Base-by-base conservation (phyloP, 108 stramenopile genomes). In the Mediolabrus comicus region DNA sequence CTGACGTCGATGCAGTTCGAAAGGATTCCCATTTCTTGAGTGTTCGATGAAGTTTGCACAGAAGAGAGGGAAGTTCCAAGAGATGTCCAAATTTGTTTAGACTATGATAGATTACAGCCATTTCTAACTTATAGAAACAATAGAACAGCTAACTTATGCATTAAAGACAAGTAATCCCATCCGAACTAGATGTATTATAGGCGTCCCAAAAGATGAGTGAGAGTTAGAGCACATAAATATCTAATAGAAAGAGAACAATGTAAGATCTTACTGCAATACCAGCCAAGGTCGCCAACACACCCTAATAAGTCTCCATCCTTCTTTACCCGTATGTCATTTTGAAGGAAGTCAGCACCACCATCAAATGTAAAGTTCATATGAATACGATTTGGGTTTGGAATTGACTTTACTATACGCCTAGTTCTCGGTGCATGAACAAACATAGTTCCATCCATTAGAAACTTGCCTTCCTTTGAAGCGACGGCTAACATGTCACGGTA, bases 401-500 rank as follows among this genome's bases (percentile, higher is more conserved):
- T 53, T 5, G 56, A 75, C n/a, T 80, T 80, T 14, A 88, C 38
- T 60, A 91, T 82, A 30, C 53, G 53, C 53, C 77, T 60, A 1
- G 84, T 81, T 24, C 78, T 51, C 31, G 72, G 74, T 31, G 84
- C 80, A 72, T 91, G 85, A 28, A 88, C 74, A 68, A 88, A 91
- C 86, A 88, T 85, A 28, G 87, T 86, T 0, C 80, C 67, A 31
- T 83, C 84, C 78, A 85, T 82, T 19, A 91, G 65, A 59, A 85
- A 79, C 61, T 80, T 82, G 14, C 76, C 72, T 27, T 77, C 59
- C 55, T 75, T 27, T 10, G 80, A 72, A 10, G 90, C 90, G 16
- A 60, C 26, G 7, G 65, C 14, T 13, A 88, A 65, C 67, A 87
- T 80, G 29, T 77, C 68, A 22, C 64, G 56, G 53, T 87, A 87